Base-by-base conservation (phyloP, 129 eudicot genomes). In the Flaveria bidentis region DNA sequence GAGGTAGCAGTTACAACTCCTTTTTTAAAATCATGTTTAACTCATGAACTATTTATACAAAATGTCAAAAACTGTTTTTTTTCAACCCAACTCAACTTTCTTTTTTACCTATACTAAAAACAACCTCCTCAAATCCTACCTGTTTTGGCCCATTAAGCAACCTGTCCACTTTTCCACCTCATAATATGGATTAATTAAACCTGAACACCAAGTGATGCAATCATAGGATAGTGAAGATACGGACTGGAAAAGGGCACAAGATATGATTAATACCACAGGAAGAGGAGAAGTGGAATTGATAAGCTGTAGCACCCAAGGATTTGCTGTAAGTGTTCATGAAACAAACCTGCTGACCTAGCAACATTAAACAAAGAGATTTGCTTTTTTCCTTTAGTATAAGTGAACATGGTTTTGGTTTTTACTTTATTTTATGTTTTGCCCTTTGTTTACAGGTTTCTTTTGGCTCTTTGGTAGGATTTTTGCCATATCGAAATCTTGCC, bases 401-500 rank as follows among this genome's bases (percentile, higher is more conserved):
- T 47, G 53, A 64, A 25, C 36, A 10, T 49, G 45, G 49, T 55
- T 71, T 69, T 58, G 57, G 28, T 75, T 76, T 74, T 63, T 58
- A 22, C 62, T 61, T 80, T 39, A 42, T 56, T 65, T 68, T 74
- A 71, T 64, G 75, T 46, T 76, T 56, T 73, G 69, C 33, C 62
- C 70, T 39, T 20, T 78, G 67, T 64, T 83, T 87, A 64, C 94
- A 95, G 99, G 97, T 80, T 73, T 86, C 94, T 47, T 91, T 91
- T 76, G 87, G 96, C 70, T 91, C 95, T 81, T 86, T 95, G 88
- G 78, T 86, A 78, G 99, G 99, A 76, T 91, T 95, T 86, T 83
- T 91, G 80, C 97, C 99, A 30, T 89, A 95, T 47, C 89, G 96
- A 36, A 80, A 87, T 87, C 86, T 95, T 67, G 83, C 89, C 53